Percentiles rank a stretch among this genome's conserved stretches.
phyloP scores from a whole-genome alignment of 768 basidiomycete species.

The Amanita subjunquillea region DNA sequence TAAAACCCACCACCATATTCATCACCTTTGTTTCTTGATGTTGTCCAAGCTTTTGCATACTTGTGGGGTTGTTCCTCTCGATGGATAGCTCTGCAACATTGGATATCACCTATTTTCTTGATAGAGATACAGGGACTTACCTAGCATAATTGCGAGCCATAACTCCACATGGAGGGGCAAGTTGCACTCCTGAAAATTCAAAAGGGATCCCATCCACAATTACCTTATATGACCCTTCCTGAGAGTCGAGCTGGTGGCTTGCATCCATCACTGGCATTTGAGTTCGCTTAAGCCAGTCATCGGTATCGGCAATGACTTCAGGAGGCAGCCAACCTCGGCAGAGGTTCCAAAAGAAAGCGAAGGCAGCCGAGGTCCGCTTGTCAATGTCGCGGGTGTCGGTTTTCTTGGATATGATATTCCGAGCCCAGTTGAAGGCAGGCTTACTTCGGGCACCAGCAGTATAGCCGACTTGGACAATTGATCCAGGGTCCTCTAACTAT shows the following conservation, averaged over 20 bases:
- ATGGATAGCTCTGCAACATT: neutral
- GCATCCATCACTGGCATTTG: conserved; percentile 3
- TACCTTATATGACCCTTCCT: neutral
- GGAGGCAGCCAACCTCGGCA: conserved; percentile 10
- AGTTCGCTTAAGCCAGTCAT: neutral
- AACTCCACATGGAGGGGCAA: neutral
- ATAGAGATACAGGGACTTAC: neutral
- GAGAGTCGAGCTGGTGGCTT: neutral
- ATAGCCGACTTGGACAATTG: conserved; percentile 1
- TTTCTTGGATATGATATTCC: conserved; percentile 6
- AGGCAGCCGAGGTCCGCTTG: neutral
- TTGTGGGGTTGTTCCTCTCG: neutral
- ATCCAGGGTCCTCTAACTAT: conserved; percentile 9
- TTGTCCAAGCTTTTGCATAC: neutral
- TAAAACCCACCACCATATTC: neutral
- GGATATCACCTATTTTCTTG: no score
- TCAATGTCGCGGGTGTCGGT: neutral
- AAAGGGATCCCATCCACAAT: neutral
- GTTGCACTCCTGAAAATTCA: neutral
- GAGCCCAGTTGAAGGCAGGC: conserved; percentile 11
- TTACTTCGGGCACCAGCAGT: neutral
- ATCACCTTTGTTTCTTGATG: neutral
- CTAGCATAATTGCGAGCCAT: neutral
- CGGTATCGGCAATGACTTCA: conserved; percentile 2
- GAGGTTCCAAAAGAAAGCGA: no score